Evolutionary conservation across 805 yeast genomes (phyloP).

Genomic region (Candida suzukii): DNA sequence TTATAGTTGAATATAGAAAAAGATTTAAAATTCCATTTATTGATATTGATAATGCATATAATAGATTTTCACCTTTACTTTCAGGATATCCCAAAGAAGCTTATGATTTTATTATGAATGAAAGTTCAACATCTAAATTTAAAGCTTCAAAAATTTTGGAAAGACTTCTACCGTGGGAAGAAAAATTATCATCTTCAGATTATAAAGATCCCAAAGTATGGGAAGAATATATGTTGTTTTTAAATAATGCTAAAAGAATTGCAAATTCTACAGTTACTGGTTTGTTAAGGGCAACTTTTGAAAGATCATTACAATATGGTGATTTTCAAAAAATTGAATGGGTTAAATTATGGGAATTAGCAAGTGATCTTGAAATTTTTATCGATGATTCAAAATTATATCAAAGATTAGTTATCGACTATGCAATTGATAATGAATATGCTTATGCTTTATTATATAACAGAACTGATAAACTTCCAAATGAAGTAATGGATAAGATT

Average conservation of each 20-base stretch:
- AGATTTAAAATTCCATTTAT: background rate
- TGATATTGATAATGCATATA: background rate
- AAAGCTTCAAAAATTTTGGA: background rate
- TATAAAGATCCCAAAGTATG: constrained; percentile 13
- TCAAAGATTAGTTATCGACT: constrained; percentile 2
- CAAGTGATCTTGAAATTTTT: too few species aligned
- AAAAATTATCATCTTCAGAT: too few species aligned
- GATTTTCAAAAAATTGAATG: background rate
- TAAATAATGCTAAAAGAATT: constrained; percentile 5
- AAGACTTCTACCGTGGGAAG: background rate
- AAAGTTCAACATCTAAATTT: background rate
- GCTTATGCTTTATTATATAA: too few species aligned
- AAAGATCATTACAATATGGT: constrained; percentile 20
- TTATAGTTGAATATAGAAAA: background rate
- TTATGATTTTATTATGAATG: background rate
- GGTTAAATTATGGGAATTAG: background rate
- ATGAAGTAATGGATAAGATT: too few species aligned
- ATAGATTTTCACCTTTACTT: background rate
- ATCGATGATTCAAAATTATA: too few species aligned
- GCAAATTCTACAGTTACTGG: constrained; percentile 4
- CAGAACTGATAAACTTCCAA: too few species aligned
- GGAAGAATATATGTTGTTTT: constrained; percentile 8
- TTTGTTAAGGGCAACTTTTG: constrained; percentile 20
- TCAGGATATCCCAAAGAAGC: background rate
- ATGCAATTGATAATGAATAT: background rate